Conservation (phyloP, 2,329 filamentous ascomycete species). For the Elsinoe necatrix region DNA sequence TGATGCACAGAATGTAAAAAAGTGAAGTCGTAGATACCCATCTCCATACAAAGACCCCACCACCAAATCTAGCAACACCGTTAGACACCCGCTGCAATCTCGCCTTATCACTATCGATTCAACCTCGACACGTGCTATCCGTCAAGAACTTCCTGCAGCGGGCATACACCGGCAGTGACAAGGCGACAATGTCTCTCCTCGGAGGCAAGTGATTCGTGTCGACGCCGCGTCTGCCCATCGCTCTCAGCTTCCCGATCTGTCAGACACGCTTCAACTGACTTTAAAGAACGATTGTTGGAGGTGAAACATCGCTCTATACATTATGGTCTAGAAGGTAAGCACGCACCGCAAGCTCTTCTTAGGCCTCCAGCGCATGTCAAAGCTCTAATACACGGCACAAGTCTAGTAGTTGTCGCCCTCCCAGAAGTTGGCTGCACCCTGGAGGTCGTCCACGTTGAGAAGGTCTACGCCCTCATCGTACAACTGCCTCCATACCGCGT, state of each 20-base stretch:
- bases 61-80: background rate
- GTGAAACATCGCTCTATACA: conserved; percentile 9
- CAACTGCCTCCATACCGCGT: conserved; percentile 50
- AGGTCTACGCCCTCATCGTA: conserved; percentile 51
- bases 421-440: conserved; percentile 41
- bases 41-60: background rate
- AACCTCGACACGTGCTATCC: conserved; percentile 12
- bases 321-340: conserved; percentile 1
- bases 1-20: background rate
- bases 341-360: background rate
- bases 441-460: conserved; percentile 56
- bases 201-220: background rate
- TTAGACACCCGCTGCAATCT: conserved; percentile 5
- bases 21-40: background rate
- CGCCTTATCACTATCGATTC: conserved; percentile 14
- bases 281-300: background rate
- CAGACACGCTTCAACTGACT: background rate
- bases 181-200: background rate
- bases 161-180: background rate
- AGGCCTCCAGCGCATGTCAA: background rate
- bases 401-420: conserved; percentile 18
- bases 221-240: background rate
- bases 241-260: background rate
- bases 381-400: conserved; percentile 1
- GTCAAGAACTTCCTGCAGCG: background rate